Percentiles rank a stretch among this genome's conserved stretches.
These are phyloP conservation scores for Fomitopsis schrenkii DNA, from an alignment of 1,284 basidiomycete species.

Conservation along the genomic window DNA sequence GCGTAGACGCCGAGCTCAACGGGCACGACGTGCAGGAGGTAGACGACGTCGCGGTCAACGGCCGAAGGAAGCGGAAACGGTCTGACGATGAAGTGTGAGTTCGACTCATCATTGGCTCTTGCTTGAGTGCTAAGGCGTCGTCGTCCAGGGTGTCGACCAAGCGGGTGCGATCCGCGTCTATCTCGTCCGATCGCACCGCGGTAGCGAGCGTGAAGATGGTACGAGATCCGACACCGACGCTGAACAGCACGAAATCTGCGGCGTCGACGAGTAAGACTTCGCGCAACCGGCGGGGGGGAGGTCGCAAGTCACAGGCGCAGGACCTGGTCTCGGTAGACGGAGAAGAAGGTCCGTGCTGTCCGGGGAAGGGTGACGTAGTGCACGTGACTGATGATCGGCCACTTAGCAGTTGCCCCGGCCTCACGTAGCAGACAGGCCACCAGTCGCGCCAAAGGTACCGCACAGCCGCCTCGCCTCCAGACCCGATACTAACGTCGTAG, in stretches of 20 bases:
- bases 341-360: conserved; percentile 54
- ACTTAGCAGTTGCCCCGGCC: conserved; percentile 26
- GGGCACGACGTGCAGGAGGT: conserved; percentile 40
- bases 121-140: conserved; percentile 11
- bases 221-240: conserved; percentile 43
- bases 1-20: conserved; percentile 15
- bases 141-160: conserved; percentile 51
- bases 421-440: conserved; percentile 37
- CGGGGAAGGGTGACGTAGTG: conserved; percentile 28
- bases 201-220: conserved; percentile 26
- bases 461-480: neutral
- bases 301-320: conserved; percentile 40
- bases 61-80: conserved; percentile 72
- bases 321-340: conserved; percentile 44
- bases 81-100: conserved; percentile 66
- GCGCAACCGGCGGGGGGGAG: conserved; percentile 39
- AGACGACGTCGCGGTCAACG: conserved; percentile 34
- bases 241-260: conserved; percentile 21
- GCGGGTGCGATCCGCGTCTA: conserved; percentile 68
- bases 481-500: conserved; percentile 24
- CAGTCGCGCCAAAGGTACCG: conserved; percentile 41
- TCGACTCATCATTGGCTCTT: conserved; percentile 6
- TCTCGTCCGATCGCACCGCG: conserved; percentile 52
- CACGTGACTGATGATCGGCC: conserved; percentile 29
- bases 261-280: conserved; percentile 30